Base-by-base conservation (phyloP, 1,284 basidiomycete species). In the Apiotrichum brassicae region DNA sequence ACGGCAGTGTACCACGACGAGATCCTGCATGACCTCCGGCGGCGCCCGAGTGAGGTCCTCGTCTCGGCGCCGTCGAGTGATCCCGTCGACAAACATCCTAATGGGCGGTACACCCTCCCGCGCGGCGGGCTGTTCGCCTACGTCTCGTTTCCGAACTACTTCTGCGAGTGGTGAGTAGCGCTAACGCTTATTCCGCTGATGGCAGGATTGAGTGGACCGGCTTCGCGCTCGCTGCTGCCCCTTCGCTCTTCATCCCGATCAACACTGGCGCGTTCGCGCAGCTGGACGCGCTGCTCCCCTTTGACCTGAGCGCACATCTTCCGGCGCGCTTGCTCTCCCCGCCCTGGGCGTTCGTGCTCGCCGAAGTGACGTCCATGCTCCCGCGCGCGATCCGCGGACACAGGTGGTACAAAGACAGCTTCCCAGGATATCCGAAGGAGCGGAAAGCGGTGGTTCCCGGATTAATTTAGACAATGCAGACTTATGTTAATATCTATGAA, bases 101-200 rank as follows among this genome's bases (percentile, higher is more conserved):
- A 62, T 56, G 64, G 64, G 8, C 47, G 63, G 70, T 95, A 95
- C 67, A 82, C 82, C 4, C 84, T 95, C 54, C 92, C 92, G 0
- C 77, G 82, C 46, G 91, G 90, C 0, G 82, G 82, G 4, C 75
- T 94, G 26, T 95, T 87, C 76, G 64, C 71, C 42, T 82, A 79
- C 65, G 77, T 95, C 58, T 89, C 88, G n/a, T 93, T 84, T 72
- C 91, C 92, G 2, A 92, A 95, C 73, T 95, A 95, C 71, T 76
- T 91, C 43, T 90, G 85, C 72, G 91, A 94, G 71, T 95, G 76
- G 72, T 74, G 43, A 44, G 71, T 64, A 19, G 6, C 24, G 24
- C 24, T 9, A 22, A 20, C n/a, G 13, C 16, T 11, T 6, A 7
- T 38, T n/a, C n/a, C n/a, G n/a, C 48, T 45, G 18, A 48, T 30